Base-by-base conservation (phyloP, 345 rosid genomes). In the Passiflora organensis region DNA sequence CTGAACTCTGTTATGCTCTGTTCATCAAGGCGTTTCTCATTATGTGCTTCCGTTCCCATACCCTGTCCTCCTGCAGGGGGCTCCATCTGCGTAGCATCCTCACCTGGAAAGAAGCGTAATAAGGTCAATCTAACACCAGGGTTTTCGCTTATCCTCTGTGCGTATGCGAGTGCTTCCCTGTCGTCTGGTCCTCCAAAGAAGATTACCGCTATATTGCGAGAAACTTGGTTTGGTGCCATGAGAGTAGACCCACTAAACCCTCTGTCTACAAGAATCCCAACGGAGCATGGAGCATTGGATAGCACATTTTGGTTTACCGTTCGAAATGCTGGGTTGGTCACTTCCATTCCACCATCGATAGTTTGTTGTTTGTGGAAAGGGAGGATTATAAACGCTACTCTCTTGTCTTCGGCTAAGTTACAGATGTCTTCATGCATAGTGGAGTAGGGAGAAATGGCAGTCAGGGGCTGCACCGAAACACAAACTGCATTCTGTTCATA, bases 121-220 rank as follows among this genome's bases (percentile, higher is more conserved):
- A 91, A 84, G 0, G 81, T 80, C 53, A 91, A 77, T 45, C 64
- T 72, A 24, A 76, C 70, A 4, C 89, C 86, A 0, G 85, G 86
- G 64, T 86, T 82, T 48, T 82, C 89, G 10, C 78, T 63, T 87
- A 93, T 89, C 73, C 96, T 74, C 91, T 81, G 81, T 0, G 82
- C 95, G 43, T 86, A 91, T 10, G 95, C 77, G 15, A 89, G 59
- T 2, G 86, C 94, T 48, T 91, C 99, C 58, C 99, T 76, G 16
- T 86, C 95, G 32, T 91, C 96, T 0, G 89, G 84, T 38, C 99
- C 99, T 2, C 95, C 87, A 2, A 89, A 81, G 74, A 80, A 93
- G n/a, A 93, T 59, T 45, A 86, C 85, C 1, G 74, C 95, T n/a
- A 89, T 58, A n/a, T 78, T 79, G 59, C 79, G 96, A 20, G 89